Evolutionary conservation across 1,139 yeast species (phyloP), one percentile per base, ranked within the genome.

Genomic region (Debaryomyces nepalensis): DNA sequence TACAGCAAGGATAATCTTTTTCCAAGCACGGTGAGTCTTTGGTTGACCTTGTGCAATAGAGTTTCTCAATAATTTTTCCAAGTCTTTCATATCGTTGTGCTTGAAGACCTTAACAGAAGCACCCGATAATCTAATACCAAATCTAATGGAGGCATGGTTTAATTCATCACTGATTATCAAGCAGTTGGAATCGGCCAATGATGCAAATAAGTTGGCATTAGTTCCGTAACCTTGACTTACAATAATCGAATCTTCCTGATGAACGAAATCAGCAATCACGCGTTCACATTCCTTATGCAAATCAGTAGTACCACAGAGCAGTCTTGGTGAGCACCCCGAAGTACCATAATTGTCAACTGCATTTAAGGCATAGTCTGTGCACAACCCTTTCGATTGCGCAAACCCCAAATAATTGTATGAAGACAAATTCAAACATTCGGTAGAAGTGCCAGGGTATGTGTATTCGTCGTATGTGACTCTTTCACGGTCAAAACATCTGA

Each of bases 211-310:
- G 55, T 85, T 84, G n/a, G 97, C 96, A 62, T 93, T 93, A 9
- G 99, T 93, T 54, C 96, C 95, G 61, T 90, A 93, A 44, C 99
- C 99, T 85, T 90, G 95, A 39, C 95, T 84, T 50, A 88, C 88
- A 33, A 93, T 68, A 55, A 90, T 70, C 3, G 97, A 81, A 53
- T 88, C 95, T 52, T 91, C 97, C 64, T 89, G 89, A 30, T 97
- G 98, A 24, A 93, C 82, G 61, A 91, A 93, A 33, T 82, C 76
- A 24, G 99, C 96, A 49, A 90, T 76, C 23, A 85, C 76, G 45
- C 64, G 64, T 69, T 93, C 99, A 47, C 96, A 84, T 49, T 81
- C 77, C 30, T 68, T 54, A 59, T 88, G 97, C 53, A 89, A 70
- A 53, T 84, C 89, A 18, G 86, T 77, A 10, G 95, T 82, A 40